Base-by-base conservation (phyloP, 1,284 basidiomycete genomes). In the Dichomitus squalens region DNA sequence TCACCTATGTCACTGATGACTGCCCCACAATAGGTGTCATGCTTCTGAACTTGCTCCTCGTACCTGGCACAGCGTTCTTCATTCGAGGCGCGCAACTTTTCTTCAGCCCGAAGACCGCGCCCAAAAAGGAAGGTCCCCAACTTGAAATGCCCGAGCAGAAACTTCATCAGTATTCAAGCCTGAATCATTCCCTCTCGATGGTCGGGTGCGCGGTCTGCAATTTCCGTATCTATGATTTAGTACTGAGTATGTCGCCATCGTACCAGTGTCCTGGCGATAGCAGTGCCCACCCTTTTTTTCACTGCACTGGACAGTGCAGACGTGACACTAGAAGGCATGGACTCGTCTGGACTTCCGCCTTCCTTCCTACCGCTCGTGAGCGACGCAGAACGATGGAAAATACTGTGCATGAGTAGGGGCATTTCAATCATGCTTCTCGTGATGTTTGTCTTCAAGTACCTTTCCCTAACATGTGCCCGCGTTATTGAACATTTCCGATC, bases 201-300 rank as follows among this genome's bases (percentile, higher is more conserved):
- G 75, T 89, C 58, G 87, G 87, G 86, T 86, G 54, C 11, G 76
- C 61, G n/a, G n/a, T n/a, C n/a, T n/a, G n/a, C n/a, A n/a, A n/a
- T n/a, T n/a, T n/a, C n/a, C n/a, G n/a, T n/a, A n/a, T n/a, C n/a
- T n/a, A n/a, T n/a, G n/a, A n/a, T n/a, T n/a, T n/a, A n/a, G n/a
- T n/a, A n/a, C n/a, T n/a, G n/a, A n/a, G n/a, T n/a, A n/a, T n/a
- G n/a, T n/a, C n/a, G n/a, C n/a, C n/a, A n/a, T n/a, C n/a, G n/a
- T n/a, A 52, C 29, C 61, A 88, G 87, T 12, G 84, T 88, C 2
- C 67, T 90, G 60, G 77, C 81, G 11, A 72, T 88, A 2, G 70
- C 87, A 5, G 70, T 88, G 2, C 87, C 87, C 1, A 80, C 82
- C 4, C 83, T 84, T 2, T 84, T 86, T 70, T 90, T 88, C 62